Conservation (phyloP, 352 stramenopile genomes). For the Phytophthora meadii region DNA sequence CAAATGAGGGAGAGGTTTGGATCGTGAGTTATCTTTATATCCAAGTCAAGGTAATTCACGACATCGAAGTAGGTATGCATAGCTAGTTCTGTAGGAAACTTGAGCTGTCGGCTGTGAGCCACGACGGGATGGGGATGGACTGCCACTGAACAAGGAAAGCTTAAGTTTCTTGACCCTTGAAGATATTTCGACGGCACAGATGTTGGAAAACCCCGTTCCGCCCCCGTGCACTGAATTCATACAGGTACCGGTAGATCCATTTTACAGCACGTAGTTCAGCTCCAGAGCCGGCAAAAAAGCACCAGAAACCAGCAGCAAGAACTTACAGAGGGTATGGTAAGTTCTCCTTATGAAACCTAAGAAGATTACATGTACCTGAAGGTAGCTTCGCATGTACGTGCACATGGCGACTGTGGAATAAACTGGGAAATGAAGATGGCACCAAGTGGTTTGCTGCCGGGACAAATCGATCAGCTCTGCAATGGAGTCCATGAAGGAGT, state of each 20-base stretch:
- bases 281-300: too few relatives aligned
- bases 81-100: slow-evolving; percentile 6
- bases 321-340: too few relatives aligned
- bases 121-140: slow-evolving; percentile 30
- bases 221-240: slow-evolving; percentile 11
- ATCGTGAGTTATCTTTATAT: slow-evolving; percentile 7
- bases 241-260: not conserved
- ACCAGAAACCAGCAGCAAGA: too few relatives aligned
- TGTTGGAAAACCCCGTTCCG: slow-evolving; percentile 23
- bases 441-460: too few relatives aligned
- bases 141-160: slow-evolving; percentile 22
- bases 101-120: slow-evolving; percentile 27
- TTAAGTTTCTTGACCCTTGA: slow-evolving; percentile 21
- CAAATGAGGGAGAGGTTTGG: not conserved
- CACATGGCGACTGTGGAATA: slow-evolving; percentile 2
- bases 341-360: slow-evolving; percentile 1
- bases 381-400: slow-evolving; percentile 3
- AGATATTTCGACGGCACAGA: slow-evolving; percentile 28
- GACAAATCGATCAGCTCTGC: not conserved
- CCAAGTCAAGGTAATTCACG: not conserved
- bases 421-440: slow-evolving; percentile 1
- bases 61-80: slow-evolving; percentile 8
- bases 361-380: not conserved
- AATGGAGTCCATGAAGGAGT: not conserved
- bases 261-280: too few relatives aligned